These are phyloP conservation scores for Lathyrus oleraceus DNA, from an alignment of 306 rosid genomes.

Conservation along the genomic window DNA sequence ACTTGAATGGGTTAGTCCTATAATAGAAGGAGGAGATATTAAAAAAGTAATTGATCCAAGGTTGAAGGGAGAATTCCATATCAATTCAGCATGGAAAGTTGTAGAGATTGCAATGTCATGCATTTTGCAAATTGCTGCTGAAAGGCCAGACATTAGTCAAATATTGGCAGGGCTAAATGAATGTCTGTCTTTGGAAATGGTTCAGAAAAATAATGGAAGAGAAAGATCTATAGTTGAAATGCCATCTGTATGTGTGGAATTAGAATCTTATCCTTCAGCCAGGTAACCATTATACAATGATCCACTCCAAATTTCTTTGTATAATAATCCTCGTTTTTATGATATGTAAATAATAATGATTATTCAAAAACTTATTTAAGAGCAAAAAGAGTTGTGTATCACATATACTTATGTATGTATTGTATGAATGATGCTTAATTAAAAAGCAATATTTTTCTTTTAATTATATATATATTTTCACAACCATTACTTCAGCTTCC, in stretches of 20 bases:
- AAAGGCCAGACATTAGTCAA: constrained; percentile 40
- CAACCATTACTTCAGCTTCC: no score
- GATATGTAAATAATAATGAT: no score
- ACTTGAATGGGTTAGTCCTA: constrained; percentile 37
- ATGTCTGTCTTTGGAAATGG: constrained; percentile 32
- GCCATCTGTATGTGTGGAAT: background rate
- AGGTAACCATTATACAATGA: background rate
- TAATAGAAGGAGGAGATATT: constrained; percentile 38
- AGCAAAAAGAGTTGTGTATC: no score
- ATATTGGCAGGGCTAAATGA: constrained; percentile 34
- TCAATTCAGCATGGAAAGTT: constrained; percentile 34
- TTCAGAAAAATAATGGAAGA: background rate
- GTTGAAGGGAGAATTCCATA: constrained; percentile 28
- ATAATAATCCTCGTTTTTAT: no score
- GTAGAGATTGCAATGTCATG: constrained; percentile 39
- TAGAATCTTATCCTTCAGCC: no score
- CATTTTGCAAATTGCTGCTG: background rate
- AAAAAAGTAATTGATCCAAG: constrained; percentile 34
- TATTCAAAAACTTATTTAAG: no score
- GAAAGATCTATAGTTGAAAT: background rate
- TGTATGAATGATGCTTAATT: no score
- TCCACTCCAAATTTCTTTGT: no score
- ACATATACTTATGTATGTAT: no score
- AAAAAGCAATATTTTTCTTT: no score
- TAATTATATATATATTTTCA: no score